These are phyloP conservation scores for Dendrostoma leiphaemia DNA, from an alignment of 2,329 filamentous ascomycete genomes.

Conservation along the genomic window DNA sequence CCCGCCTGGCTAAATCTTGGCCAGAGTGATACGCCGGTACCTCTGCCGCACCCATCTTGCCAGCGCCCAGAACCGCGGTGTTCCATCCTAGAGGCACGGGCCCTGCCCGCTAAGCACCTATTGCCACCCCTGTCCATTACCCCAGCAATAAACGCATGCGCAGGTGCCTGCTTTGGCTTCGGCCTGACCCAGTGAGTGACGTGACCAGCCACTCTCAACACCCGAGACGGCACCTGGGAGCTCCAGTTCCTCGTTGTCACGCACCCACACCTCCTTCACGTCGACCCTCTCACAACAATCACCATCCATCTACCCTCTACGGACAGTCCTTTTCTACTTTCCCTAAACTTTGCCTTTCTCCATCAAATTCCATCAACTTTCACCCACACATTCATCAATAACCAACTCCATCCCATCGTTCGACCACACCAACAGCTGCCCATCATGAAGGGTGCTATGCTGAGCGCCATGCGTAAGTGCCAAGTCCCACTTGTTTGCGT, in stretches of 20 bases:
- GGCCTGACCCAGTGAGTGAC: slow-evolving; percentile 1
- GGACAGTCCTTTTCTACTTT: slow-evolving; percentile 3
- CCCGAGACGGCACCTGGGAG: too few species aligned
- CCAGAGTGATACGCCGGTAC: too few species aligned
- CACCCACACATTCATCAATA: background rate
- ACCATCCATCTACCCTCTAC: background rate
- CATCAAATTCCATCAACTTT: slow-evolving; percentile 4
- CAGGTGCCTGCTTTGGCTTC: background rate
- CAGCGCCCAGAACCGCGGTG: too few species aligned
- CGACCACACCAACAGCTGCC: slow-evolving; percentile 28
- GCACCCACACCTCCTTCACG: too few species aligned
- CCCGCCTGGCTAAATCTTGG: too few species aligned
- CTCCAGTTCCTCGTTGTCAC: background rate
- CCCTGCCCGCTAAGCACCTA: too few species aligned
- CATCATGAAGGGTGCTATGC: slow-evolving; percentile 81
- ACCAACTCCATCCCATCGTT: slow-evolving; percentile 3
- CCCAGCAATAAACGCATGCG: background rate
- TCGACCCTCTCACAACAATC: background rate
- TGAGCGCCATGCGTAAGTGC: slow-evolving; percentile 50
- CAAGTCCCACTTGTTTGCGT: background rate
- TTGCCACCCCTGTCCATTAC: slow-evolving; percentile 5
- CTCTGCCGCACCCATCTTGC: too few species aligned
- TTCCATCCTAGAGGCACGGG: background rate
- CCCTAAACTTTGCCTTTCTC: background rate
- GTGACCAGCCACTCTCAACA: too few species aligned